Evolutionary conservation across 148 eudicot species (phyloP).

Genomic region (Drosera capensis): DNA sequence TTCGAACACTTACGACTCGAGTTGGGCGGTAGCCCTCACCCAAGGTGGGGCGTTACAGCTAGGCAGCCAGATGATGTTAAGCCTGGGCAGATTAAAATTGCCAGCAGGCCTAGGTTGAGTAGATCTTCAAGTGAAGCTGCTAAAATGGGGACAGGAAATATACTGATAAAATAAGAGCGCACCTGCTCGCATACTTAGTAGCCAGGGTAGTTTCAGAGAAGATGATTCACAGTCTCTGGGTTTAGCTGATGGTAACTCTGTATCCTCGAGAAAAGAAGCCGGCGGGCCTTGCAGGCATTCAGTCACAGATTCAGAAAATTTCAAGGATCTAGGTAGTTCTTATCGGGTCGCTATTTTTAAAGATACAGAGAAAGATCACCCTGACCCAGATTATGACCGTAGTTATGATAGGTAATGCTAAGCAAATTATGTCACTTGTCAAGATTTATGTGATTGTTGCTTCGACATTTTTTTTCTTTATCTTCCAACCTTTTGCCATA

Average conservation of each 20-base stretch:
- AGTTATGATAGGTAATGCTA: conserved; percentile 56
- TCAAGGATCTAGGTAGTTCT: conserved; percentile 42
- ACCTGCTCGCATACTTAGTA: conserved; percentile 76
- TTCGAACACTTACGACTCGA: too few relatives aligned
- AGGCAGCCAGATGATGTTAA: conserved; percentile 49
- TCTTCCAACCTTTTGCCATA: background rate
- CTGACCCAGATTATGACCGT: conserved; percentile 93
- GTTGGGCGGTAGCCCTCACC: too few relatives aligned
- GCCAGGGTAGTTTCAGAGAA: conserved; percentile 30
- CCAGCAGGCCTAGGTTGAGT: conserved; percentile 47
- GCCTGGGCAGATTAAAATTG: conserved; percentile 46
- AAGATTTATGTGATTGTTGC: background rate
- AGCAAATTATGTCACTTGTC: background rate
- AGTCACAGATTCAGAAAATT: conserved; percentile 30
- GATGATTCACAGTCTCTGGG: conserved; percentile 25
- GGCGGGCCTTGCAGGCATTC: conserved; percentile 27
- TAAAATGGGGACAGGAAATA: conserved; percentile 26
- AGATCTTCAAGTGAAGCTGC: conserved; percentile 30
- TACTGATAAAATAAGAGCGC: conserved; percentile 65
- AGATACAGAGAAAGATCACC: conserved; percentile 83
- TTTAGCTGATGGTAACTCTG: conserved; percentile 20
- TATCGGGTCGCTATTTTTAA: conserved; percentile 73
- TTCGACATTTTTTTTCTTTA: background rate
- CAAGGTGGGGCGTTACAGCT: too few relatives aligned
- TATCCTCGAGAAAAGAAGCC: conserved; percentile 32